These are phyloP conservation scores for Rhizopus stolonifer DNA, from an alignment of 371 early-diverging fungal genomes.

Conservation along the genomic window DNA sequence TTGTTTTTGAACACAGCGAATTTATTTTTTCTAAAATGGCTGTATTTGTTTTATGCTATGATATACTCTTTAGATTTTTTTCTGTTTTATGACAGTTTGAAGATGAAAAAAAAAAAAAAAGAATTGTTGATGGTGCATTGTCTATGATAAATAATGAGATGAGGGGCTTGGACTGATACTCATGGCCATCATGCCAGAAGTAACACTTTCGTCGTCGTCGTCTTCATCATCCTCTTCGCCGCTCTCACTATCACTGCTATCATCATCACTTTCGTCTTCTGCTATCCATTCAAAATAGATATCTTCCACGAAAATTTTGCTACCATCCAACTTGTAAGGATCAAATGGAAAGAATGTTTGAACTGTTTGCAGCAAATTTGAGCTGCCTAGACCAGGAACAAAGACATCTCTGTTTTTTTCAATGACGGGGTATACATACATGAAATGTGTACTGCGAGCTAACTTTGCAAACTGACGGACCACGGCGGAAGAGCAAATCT, in stretches of 20 bases:
- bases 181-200: constrained; percentile 58
- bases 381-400: constrained; percentile 32
- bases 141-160: constrained; percentile 22
- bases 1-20: no score
- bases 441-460: constrained; percentile 75
- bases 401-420: constrained; percentile 63
- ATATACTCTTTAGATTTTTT: no score
- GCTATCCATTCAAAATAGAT: constrained; percentile 74
- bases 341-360: constrained; percentile 95
- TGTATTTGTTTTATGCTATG: no score
- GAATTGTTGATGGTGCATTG: neutral
- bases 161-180: constrained; percentile 60
- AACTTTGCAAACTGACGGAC: constrained; percentile 85
- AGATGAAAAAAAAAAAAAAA: no score
- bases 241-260: constrained; percentile 36
- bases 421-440: constrained; percentile 82
- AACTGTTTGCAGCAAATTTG: constrained; percentile 43
- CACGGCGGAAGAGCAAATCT: constrained; percentile 77
- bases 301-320: constrained; percentile 56
- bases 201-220: constrained; percentile 38
- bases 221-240: constrained; percentile 44
- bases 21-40: no score
- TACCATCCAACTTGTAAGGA: constrained; percentile 78
- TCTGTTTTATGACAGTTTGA: neutral
- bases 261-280: constrained; percentile 55